Base-by-base conservation (phyloP, 2,329 filamentous ascomycete species). In the Thelonectria rubi region DNA sequence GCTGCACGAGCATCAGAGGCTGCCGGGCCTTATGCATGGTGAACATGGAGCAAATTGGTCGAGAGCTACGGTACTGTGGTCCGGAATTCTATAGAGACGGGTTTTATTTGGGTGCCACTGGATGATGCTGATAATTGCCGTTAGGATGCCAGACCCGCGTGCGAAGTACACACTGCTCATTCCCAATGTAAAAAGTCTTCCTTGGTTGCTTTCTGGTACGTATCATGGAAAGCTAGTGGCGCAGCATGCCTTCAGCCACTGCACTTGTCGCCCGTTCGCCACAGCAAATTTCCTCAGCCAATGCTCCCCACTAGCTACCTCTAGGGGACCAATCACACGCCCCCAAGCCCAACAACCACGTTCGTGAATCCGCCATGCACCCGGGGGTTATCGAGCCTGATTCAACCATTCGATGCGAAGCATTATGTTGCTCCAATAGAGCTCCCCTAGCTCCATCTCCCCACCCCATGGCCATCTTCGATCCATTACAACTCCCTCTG, bases 381-480 rank as follows among this genome's bases (percentile, higher is more conserved):
- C 65, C 63, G 49, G 45, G 49, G 43, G 37, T 30, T 54, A 59
- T 62, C 62, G 37, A 65, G 58, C 63, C 58, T 61, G 65, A 66
- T 63, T 56, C 63, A 67, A 60, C 60, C 61, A 65, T 63, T 69
- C 65, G 60, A 71, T 69, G 60, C 66, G 63, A 70, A 69, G 55
- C 65, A 71, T 72, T 69, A 67, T 64, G 68, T 72, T 72, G 57
- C 57, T 67, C 43, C 65, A 64, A 59, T 63, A 62, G 68, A 72
- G 69, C 69, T 72, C 42, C 53, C 51, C 58, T 59, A 69, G 69
- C 68, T 69, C 60, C 66, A 40, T 59, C 50, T 46, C 55, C 55
- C 63, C 60, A 62, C 55, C 40, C 54, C 68, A 72, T 71, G 67
- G 67, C 64, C 67, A 63, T 65, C 52, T 68, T 69, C 46, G 61